These are phyloP conservation scores for Arthrobotrys conoides DNA, from an alignment of 2,329 filamentous ascomycete species.

Conservation along the genomic window DNA sequence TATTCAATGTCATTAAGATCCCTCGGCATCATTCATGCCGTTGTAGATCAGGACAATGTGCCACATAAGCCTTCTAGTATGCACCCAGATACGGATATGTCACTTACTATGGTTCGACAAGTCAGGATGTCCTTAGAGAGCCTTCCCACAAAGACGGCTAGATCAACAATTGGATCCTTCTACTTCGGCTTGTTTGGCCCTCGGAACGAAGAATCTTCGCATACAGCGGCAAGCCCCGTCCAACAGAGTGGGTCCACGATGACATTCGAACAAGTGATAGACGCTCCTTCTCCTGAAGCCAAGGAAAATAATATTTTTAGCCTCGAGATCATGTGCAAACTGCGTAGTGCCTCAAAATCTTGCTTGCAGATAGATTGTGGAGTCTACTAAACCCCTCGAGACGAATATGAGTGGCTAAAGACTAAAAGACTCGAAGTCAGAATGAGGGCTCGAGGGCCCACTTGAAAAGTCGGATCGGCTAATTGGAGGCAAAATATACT, in stretches of 20 bases:
- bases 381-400: constrained; percentile 10
- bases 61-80: no score
- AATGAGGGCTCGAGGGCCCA: constrained; percentile 5
- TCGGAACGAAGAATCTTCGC: not conserved
- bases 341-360: constrained; percentile 5
- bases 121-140: not conserved
- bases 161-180: not conserved
- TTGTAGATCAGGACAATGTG: not conserved
- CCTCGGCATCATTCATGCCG: no score
- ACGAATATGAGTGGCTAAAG: constrained; percentile 31
- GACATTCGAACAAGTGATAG: not conserved
- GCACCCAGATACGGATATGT: not conserved
- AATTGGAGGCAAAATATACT: constrained; percentile 35
- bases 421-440: not conserved
- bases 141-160: not conserved
- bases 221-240: constrained; percentile 30
- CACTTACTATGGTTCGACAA: not conserved
- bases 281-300: constrained; percentile 4
- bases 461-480: constrained; percentile 19
- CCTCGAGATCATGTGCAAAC: constrained; percentile 14
- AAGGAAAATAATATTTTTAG: constrained; percentile 13
- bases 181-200: not conserved
- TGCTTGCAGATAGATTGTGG: constrained; percentile 14
- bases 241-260: constrained; percentile 17
- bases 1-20: no score